A percentile compares a stretch with the other conserved stretches of the same genome.
Evolutionary conservation across 495 filamentous ascomycete genomes (phyloP).

Genomic region (Achaetomiella virescens): DNA sequence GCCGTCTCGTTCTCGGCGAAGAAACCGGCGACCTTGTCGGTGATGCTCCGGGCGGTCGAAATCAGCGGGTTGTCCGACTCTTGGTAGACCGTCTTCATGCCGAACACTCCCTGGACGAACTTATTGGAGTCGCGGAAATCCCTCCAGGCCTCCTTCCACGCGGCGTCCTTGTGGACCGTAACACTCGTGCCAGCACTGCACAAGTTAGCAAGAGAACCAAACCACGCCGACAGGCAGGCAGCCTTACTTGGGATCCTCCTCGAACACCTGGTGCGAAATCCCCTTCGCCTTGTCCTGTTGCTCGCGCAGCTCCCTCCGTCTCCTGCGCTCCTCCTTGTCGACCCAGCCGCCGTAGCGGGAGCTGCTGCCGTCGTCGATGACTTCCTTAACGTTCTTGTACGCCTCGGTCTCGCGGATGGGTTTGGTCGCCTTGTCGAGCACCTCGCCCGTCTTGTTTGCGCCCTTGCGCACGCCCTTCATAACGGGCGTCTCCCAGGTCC

Average conservation of each 20-base stretch:
- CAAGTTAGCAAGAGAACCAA: constrained; percentile 14
- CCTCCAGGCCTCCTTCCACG: constrained; percentile 93
- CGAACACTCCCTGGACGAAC: constrained; percentile 83
- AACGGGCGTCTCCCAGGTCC: constrained; percentile 94
- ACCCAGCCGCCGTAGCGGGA: constrained; percentile 93
- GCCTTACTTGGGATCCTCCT: constrained; percentile 86
- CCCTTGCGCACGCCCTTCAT: constrained; percentile 89
- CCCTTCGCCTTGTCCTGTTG: constrained; percentile 51
- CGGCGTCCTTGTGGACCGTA: constrained; percentile 91
- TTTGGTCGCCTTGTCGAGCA: constrained; percentile 85
- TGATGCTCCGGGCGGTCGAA: constrained; percentile 84
- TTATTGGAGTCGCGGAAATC: constrained; percentile 83
- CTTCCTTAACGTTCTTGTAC: constrained; percentile 88
- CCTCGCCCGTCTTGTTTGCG: constrained; percentile 75
- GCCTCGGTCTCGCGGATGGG: constrained; percentile 91
- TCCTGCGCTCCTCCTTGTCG: constrained; percentile 87
- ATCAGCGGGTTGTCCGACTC: constrained; percentile 97
- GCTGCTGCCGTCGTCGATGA: constrained; percentile 95
- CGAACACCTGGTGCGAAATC: constrained; percentile 51
- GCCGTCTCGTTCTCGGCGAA: constrained; percentile 98
- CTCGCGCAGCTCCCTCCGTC: constrained; percentile 67
- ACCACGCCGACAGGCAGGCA: not conserved
- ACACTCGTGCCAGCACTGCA: constrained; percentile 84
- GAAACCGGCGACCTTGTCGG: constrained; percentile 87
- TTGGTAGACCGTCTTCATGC: constrained; percentile 74